A percentile compares a stretch with the other conserved stretches of the same genome.
Evolutionary conservation across 108 stramenopile species (phyloP).

Genomic region (Nitzschia palea): DNA sequence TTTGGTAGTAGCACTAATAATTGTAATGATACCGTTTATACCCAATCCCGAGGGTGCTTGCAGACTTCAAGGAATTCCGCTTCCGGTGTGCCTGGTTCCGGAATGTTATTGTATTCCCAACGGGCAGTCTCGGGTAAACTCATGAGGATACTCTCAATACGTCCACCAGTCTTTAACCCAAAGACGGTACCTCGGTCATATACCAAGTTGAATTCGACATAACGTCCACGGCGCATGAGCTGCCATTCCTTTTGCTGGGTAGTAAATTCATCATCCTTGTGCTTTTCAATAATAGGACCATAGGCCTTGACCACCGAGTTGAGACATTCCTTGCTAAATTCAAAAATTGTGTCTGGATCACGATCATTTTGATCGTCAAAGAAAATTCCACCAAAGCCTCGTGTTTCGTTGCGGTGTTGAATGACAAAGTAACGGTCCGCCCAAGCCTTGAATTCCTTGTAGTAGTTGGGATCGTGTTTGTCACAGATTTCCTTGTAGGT

Average conservation of each 20-base stretch:
- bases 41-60: constrained; percentile 91
- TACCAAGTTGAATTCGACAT: constrained; percentile 99
- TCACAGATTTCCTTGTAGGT: constrained; percentile 98
- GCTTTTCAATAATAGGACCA: constrained; percentile 88
- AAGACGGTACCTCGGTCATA: constrained; percentile 99
- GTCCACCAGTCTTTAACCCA: constrained; percentile 97
- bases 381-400: constrained; percentile 98
- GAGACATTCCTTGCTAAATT: constrained; percentile 85
- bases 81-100: constrained; percentile 81
- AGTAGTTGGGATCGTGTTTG: constrained; percentile 95
- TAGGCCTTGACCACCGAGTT: constrained; percentile 90
- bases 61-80: constrained; percentile 94
- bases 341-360: constrained; percentile 86
- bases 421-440: constrained; percentile 97
- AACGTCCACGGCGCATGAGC: constrained; percentile 91
- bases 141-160: constrained; percentile 99
- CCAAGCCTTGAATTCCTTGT: constrained; percentile 97
- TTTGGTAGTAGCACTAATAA: no score
- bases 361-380: constrained; percentile 97
- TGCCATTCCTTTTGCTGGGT: constrained; percentile 96
- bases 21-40: constrained; percentile 45
- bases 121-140: constrained; percentile 97
- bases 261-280: constrained; percentile 91
- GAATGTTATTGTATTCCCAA: constrained; percentile 96
- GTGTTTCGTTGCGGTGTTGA: constrained; percentile 93